Evolutionary conservation across 2,329 filamentous ascomycete species (phyloP).

Genomic region (Shiraia bambusicola): DNA sequence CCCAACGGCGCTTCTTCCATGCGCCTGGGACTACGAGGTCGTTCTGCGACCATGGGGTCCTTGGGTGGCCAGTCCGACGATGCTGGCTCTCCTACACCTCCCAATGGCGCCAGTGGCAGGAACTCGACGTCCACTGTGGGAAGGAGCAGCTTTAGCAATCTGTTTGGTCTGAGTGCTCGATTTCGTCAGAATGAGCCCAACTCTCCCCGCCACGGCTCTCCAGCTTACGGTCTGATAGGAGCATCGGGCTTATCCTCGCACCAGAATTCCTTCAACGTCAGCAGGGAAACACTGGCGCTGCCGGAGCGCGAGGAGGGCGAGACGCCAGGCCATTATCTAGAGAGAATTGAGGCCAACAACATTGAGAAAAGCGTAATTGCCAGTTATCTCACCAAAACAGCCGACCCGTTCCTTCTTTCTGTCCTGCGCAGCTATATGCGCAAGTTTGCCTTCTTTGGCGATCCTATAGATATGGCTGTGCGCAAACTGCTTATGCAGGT

Average conservation of each 20-base stretch:
- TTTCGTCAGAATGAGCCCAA: conserved; percentile 78
- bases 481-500: conserved; percentile 95
- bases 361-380: conserved; percentile 82
- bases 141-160: conserved; percentile 87
- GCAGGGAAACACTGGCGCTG: conserved; percentile 67
- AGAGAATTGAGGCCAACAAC: conserved; percentile 75
- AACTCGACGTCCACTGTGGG: conserved; percentile 83
- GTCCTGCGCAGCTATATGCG: conserved; percentile 94
- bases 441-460: conserved; percentile 90
- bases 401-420: conserved; percentile 77
- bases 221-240: conserved; percentile 58
- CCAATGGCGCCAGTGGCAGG: conserved; percentile 51
- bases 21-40: conserved; percentile 64
- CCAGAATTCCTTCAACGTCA: conserved; percentile 77
- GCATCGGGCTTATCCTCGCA: conserved; percentile 76
- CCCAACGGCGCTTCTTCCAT: conserved; percentile 60
- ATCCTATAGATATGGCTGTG: conserved; percentile 97
- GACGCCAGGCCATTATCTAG: conserved; percentile 84
- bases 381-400: conserved; percentile 80
- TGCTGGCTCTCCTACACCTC: conserved; percentile 62
- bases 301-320: conserved; percentile 85
- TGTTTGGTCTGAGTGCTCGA: conserved; percentile 73
- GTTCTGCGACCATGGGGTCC: conserved; percentile 90
- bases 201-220: conserved; percentile 62
- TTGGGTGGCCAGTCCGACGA: conserved; percentile 72